phyloP scores from a whole-genome alignment of 306 rosid species.

The Crotalaria pallida region DNA sequence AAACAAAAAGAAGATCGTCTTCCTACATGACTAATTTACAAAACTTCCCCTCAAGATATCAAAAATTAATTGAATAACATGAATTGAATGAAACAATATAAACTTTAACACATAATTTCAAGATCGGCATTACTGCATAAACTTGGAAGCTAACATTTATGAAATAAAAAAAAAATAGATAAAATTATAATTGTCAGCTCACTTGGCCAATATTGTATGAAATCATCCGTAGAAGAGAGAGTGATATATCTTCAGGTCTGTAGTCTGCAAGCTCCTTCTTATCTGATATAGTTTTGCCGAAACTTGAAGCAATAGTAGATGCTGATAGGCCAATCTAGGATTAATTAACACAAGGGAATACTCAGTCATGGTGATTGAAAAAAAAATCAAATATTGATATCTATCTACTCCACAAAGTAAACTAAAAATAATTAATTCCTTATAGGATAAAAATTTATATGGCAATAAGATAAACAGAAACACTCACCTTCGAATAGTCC shows the following conservation, averaged over 20 bases:
- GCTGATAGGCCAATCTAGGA: slow-evolving; percentile 95
- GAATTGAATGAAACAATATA: background rate
- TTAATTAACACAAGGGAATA: slow-evolving; percentile 20
- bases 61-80: background rate
- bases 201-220: slow-evolving; percentile 99
- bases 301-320: slow-evolving; percentile 95
- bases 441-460: background rate
- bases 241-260: slow-evolving; percentile 97
- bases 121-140: background rate
- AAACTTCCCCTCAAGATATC: background rate
- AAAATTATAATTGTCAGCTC: slow-evolving; percentile 22
- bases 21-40: background rate
- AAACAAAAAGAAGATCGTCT: background rate
- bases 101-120: background rate
- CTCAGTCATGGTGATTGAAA: slow-evolving; percentile 22
- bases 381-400: slow-evolving; percentile 15
- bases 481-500: slow-evolving; percentile 85
- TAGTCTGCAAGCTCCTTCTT: slow-evolving; percentile 87
- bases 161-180: background rate
- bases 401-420: slow-evolving; percentile 1
- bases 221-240: slow-evolving; percentile 95
- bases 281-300: slow-evolving; percentile 88
- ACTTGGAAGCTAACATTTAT: background rate
- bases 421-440: background rate
- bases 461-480: slow-evolving; percentile 16